Conservation (phyloP, 2,329 filamentous ascomycete species). For the Tetracladium maxilliforme region DNA sequence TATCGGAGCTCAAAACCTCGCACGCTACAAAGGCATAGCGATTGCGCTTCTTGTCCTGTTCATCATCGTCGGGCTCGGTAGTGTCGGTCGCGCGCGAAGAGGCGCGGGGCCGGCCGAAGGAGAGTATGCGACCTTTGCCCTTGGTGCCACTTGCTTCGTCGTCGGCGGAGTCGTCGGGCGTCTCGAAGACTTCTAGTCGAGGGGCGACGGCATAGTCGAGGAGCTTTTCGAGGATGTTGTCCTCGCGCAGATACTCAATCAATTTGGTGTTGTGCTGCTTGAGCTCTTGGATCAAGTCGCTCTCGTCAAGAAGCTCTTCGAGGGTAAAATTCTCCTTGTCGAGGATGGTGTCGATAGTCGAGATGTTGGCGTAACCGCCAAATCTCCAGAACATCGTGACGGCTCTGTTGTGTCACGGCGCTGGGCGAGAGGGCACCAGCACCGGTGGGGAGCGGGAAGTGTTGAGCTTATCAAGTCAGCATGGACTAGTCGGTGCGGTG, state of each 20-base stretch:
- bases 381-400: constrained; percentile 98
- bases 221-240: constrained; percentile 68
- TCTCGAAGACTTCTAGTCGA: constrained; percentile 41
- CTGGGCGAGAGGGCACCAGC: too few species aligned
- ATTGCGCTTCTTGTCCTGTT: constrained; percentile 78
- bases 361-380: constrained; percentile 95
- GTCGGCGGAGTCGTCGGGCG: constrained; percentile 33
- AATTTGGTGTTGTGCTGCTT: constrained; percentile 98
- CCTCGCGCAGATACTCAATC: constrained; percentile 86
- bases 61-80: constrained; percentile 45
- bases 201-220: constrained; percentile 87
- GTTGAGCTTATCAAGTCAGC: too few species aligned
- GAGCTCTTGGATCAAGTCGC: constrained; percentile 90
- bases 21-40: constrained; percentile 89
- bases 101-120: constrained; percentile 36
- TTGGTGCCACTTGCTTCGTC: constrained; percentile 23
- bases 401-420: too few species aligned
- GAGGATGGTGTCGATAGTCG: constrained; percentile 89
- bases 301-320: constrained; percentile 91
- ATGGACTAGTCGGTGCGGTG: too few species aligned
- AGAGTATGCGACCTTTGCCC: constrained; percentile 14
- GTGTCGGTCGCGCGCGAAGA: constrained; percentile 34
- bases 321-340: constrained; percentile 90
- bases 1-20: constrained; percentile 88
- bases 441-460: too few species aligned